Evolutionary conservation across 2,329 filamentous ascomycete genomes (phyloP).

Genomic region (Trichophyton schoenleinii): DNA sequence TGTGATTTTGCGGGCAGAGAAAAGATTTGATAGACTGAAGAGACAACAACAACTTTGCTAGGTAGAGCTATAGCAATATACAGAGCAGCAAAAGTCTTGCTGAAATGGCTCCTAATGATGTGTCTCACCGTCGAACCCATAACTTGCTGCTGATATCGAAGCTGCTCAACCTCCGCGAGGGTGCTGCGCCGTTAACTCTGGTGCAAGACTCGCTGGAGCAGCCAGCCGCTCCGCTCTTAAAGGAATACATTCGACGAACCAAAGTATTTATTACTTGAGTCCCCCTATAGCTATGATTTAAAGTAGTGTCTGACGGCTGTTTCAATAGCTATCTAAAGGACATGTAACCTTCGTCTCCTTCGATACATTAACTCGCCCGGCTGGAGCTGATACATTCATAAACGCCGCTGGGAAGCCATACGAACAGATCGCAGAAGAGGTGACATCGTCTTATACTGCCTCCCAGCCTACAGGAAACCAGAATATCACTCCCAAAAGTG

Average conservation of each 20-base stretch:
- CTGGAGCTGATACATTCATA: conserved; percentile 55
- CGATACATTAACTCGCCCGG: conserved; percentile 54
- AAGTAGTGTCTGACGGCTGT: neutral
- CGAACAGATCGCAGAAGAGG: conserved; percentile 46
- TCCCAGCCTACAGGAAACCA: neutral
- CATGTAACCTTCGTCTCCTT: conserved; percentile 69
- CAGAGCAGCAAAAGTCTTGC: neutral
- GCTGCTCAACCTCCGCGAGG: conserved; percentile 63
- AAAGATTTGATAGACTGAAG: neutral
- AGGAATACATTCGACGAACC: conserved; percentile 63
- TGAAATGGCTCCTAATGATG: conserved; percentile 26
- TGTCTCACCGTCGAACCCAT: conserved; percentile 62
- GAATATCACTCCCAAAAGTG: neutral
- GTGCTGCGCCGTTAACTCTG: conserved; percentile 73
- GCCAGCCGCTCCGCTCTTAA: conserved; percentile 54
- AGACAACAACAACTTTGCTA: neutral
- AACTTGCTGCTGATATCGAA: conserved; percentile 74
- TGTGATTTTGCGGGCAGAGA: neutral
- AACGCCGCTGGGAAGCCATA: conserved; percentile 49
- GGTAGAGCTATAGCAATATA: neutral
- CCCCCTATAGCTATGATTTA: neutral
- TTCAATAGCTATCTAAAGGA: conserved; percentile 41
- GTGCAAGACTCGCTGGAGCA: conserved; percentile 78
- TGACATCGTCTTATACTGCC: conserved; percentile 31
- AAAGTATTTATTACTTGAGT: conserved; percentile 39